These are phyloP conservation scores for Pichia paraexigua DNA, from an alignment of 805 yeast species.

Conservation along the genomic window DNA sequence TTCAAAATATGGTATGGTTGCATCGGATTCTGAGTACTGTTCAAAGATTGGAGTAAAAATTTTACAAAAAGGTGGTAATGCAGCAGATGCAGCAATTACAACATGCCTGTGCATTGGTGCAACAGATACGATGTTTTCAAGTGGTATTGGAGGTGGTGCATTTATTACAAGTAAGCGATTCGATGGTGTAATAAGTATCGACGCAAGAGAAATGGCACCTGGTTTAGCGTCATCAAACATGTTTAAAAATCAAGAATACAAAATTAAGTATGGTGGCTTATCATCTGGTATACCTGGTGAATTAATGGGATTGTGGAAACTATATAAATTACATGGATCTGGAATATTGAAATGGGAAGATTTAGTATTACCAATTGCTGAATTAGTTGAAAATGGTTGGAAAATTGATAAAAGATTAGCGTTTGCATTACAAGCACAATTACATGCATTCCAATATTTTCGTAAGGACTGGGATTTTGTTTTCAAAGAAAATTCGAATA, in stretches of 20 bases:
- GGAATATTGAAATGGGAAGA: constrained; percentile 67
- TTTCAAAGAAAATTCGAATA: constrained; percentile 26
- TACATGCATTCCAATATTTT: constrained; percentile 25
- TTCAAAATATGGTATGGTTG: constrained; percentile 52
- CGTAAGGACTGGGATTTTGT: constrained; percentile 51
- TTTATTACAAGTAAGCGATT: constrained; percentile 43
- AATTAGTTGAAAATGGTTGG: constrained; percentile 62
- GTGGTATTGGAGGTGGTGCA: constrained; percentile 95
- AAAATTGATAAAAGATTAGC: constrained; percentile 37
- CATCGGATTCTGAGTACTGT: constrained; percentile 57
- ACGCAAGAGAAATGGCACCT: constrained; percentile 90
- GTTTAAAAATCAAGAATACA: constrained; percentile 41
- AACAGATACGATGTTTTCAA: constrained; percentile 73
- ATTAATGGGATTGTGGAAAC: constrained; percentile 65
- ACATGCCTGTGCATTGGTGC: constrained; percentile 85
- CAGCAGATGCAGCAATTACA: constrained; percentile 91
- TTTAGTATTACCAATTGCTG: constrained; percentile 66
- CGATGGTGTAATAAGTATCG: constrained; percentile 52
- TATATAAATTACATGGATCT: constrained; percentile 56
- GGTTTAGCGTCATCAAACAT: constrained; percentile 49
- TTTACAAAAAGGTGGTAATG: constrained; percentile 55
- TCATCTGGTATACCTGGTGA: constrained; percentile 92
- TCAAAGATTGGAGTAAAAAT: constrained; percentile 55
- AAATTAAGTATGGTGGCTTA: constrained; percentile 73
- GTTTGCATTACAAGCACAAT: constrained; percentile 33